phyloP scores from a whole-genome alignment of 2,329 filamentous ascomycete genomes.

The Paecilomyces variotii region DNA sequence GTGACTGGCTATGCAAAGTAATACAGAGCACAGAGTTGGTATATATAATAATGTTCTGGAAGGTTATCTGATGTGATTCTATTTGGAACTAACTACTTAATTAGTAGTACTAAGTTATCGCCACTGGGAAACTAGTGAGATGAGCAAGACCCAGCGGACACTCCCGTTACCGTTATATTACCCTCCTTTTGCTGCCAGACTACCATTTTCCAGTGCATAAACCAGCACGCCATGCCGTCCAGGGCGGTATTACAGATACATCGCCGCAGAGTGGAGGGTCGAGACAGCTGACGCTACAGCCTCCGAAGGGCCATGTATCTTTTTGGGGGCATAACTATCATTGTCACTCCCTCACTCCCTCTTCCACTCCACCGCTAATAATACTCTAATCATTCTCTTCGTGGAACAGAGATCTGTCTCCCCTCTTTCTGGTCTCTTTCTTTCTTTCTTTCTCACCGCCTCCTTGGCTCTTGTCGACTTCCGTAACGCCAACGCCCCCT shows the following conservation, averaged over 20 bases:
- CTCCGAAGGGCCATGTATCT: background rate
- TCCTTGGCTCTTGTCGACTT: background rate
- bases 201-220: background rate
- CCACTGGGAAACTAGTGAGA: background rate
- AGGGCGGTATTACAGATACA: background rate
- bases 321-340: background rate
- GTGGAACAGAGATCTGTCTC: background rate
- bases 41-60: too few relatives aligned
- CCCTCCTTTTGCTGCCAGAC: background rate
- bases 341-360: background rate
- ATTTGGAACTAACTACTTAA: too few relatives aligned
- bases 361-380: background rate
- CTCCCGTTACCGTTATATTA: background rate
- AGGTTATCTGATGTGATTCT: too few relatives aligned
- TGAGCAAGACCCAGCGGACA: background rate
- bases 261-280: background rate
- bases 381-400: background rate
- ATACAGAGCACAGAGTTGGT: too few relatives aligned
- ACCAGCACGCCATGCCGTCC: background rate
- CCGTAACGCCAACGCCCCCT: background rate
- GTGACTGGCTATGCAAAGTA: too few relatives aligned
- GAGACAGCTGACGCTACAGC: background rate
- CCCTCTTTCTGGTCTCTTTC: background rate
- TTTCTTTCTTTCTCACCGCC: background rate
- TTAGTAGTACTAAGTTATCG: background rate